Conservation (phyloP, 208 protist species). For the Trypanosoma rangeli region DNA sequence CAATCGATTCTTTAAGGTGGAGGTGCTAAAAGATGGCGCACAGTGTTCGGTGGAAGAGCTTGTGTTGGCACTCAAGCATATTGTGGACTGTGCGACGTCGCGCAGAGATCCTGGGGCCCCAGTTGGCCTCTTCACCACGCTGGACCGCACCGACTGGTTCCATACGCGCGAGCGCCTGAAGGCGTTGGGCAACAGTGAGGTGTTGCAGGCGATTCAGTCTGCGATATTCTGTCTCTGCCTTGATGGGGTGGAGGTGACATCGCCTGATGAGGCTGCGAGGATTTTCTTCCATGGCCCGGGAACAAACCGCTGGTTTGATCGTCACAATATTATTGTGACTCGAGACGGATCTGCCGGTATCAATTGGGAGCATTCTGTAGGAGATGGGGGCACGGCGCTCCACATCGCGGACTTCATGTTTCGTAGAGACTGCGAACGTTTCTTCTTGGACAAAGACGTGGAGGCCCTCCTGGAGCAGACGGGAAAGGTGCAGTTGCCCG, state of each 20-base stretch:
- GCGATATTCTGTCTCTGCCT: conserved; percentile 42
- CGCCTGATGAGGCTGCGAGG: conserved; percentile 31
- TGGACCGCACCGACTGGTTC: conserved; percentile 37
- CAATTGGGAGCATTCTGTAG: conserved; percentile 48
- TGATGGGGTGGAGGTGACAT: conserved; percentile 21
- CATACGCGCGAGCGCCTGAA: conserved; percentile 34
- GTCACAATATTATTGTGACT: conserved; percentile 48
- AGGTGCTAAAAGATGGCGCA: conserved; percentile 22
- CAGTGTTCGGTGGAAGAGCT: conserved; percentile 29
- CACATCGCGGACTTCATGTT: conserved; percentile 47
- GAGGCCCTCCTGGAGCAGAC: conserved; percentile 5
- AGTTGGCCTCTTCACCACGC: conserved; percentile 41
- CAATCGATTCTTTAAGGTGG: conserved; percentile 32
- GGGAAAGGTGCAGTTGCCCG: background rate
- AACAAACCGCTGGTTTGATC: conserved; percentile 56
- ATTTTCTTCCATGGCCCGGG: conserved; percentile 40
- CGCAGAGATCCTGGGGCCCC: conserved; percentile 25
- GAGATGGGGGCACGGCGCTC: conserved; percentile 42
- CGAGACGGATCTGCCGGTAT: conserved; percentile 40
- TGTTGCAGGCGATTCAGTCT: conserved; percentile 39
- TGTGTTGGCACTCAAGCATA: conserved; percentile 17
- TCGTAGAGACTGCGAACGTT: conserved; percentile 22
- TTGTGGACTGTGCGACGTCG: conserved; percentile 21
- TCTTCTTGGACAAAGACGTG: conserved; percentile 19
- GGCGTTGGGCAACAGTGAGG: conserved; percentile 24